Evolutionary conservation across 2,329 filamentous ascomycete species (phyloP), one percentile per base, ranked within the genome.

Genomic region (Aspergillus arachidicola): DNA sequence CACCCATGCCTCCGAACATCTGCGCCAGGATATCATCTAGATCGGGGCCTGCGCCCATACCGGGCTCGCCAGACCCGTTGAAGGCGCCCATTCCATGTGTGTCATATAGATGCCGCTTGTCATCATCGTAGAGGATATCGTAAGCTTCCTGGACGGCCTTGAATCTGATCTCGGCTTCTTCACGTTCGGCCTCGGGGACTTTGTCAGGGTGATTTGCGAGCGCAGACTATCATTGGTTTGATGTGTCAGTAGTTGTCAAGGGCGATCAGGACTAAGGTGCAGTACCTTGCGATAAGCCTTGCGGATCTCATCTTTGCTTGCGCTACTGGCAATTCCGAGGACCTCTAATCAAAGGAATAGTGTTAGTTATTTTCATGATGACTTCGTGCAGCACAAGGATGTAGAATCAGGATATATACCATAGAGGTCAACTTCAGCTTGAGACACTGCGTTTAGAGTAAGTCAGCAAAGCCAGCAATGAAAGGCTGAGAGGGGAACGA

Each of bases 61-160:
- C 89, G 26, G 87, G 74, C 59, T 90, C 89, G 62, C 87, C 86
- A 60, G 88, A 89, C 57, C 91, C 87, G 76, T 97, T 93, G 76
- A 99, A 98, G 63, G 94, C 95, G 50, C 91, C 87, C 94, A 98
- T 97, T 81, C 95, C 95, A 76, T 97, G 92, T 66, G 88, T 89
- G 75, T 99, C 95, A 83, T 99, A 99, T 66, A 96, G 81, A 61
- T 91, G 86, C 73, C 95, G 91, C 79, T 96, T 97, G 66, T 98
- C 89, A 67, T 98, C 94, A 84, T 99, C 94, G 81, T 88, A 91
- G 61, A 99, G 92, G 76, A 99, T 98, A 77, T 99, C 95, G 84
- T 99, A 99, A 71, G 95, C 95, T 81, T 96, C 91, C 64, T 91
- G 94, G 62, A 96, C 90, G 60, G 89, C 84, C 82, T 99, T 99